Evolutionary conservation across 805 yeast genomes (phyloP).

Genomic region (Yarrowia porcina): DNA sequence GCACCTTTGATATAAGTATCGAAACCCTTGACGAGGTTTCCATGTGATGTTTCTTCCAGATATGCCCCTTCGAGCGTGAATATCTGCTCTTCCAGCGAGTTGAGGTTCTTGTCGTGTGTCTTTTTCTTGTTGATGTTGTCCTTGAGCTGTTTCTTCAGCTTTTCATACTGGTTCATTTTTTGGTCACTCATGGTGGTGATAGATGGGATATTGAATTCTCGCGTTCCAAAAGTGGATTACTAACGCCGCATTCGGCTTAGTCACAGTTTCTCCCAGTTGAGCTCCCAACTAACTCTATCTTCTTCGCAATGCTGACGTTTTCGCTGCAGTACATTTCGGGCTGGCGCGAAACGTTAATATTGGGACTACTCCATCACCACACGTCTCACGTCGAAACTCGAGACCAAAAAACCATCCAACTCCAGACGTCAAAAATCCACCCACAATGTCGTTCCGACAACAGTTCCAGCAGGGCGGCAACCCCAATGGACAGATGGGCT

Average conservation of each 20-base stretch:
- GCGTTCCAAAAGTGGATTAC: too few relatives aligned
- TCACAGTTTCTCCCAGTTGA: too few relatives aligned
- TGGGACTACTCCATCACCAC: slow-evolving; percentile 20
- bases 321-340: slow-evolving; percentile 11
- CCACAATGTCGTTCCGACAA: slow-evolving; percentile 23
- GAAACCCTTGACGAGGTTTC: slow-evolving; percentile 89
- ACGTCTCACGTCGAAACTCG: slow-evolving; percentile 8
- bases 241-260: too few relatives aligned
- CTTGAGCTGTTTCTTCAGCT: slow-evolving; percentile 62
- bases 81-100: slow-evolving; percentile 68
- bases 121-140: slow-evolving; percentile 60
- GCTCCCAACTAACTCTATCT: neutral
- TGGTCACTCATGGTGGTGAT: slow-evolving; percentile 32
- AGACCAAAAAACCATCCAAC: too few relatives aligned
- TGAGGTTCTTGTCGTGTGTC: slow-evolving; percentile 54
- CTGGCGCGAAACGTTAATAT: slow-evolving; percentile 6
- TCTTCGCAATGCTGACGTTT: neutral
- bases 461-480: slow-evolving; percentile 15
- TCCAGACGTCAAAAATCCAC: too few relatives aligned
- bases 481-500: slow-evolving; percentile 21
- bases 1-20: slow-evolving; percentile 65
- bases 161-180: slow-evolving; percentile 52
- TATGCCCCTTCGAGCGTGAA: slow-evolving; percentile 76
- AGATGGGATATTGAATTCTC: too few relatives aligned
- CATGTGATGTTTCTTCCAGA: slow-evolving; percentile 65